A percentile compares a stretch with the other conserved stretches of the same genome.
These are phyloP conservation scores for Xylaria nigripes DNA, from an alignment of 495 filamentous ascomycete genomes.

Conservation along the genomic window DNA sequence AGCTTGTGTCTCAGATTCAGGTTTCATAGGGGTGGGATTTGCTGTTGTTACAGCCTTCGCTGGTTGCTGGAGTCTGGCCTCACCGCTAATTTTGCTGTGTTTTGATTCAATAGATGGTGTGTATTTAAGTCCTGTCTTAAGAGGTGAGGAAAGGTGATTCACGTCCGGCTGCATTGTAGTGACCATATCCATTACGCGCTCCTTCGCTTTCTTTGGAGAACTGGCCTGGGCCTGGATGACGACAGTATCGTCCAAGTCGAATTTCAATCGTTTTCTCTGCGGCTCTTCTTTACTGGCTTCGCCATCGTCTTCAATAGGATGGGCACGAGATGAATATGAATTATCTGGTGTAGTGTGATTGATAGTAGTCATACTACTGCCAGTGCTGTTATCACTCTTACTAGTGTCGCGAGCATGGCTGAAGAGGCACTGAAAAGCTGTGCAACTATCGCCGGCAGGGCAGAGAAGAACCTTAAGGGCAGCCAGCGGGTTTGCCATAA, in stretches of 20 bases:
- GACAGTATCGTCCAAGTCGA: slow-evolving; percentile 7
- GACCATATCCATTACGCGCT: neutral
- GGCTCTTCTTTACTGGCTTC: neutral
- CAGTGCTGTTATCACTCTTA: neutral
- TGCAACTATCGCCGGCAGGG: slow-evolving; percentile 46
- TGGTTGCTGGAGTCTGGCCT: neutral
- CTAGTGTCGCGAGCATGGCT: slow-evolving; percentile 29
- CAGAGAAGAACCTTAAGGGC: slow-evolving; percentile 59
- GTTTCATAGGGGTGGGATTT: neutral
- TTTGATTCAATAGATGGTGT: neutral
- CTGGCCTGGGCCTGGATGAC: neutral
- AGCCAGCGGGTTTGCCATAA: slow-evolving; percentile 60
- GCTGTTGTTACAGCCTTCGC: slow-evolving; percentile 1
- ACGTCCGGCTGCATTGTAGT: neutral
- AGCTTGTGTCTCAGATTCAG: neutral
- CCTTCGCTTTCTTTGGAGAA: neutral
- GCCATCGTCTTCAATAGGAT: neutral
- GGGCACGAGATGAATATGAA: neutral
- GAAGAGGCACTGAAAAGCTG: slow-evolving; percentile 32
- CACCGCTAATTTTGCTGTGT: neutral
- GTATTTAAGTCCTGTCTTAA: neutral
- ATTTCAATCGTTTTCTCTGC: slow-evolving; percentile 21
- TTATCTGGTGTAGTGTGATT: neutral
- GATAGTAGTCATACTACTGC: neutral
- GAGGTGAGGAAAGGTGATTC: neutral